These are phyloP conservation scores for Trichoderma cornu-damae DNA, from an alignment of 2,329 filamentous ascomycete genomes.

Conservation along the genomic window DNA sequence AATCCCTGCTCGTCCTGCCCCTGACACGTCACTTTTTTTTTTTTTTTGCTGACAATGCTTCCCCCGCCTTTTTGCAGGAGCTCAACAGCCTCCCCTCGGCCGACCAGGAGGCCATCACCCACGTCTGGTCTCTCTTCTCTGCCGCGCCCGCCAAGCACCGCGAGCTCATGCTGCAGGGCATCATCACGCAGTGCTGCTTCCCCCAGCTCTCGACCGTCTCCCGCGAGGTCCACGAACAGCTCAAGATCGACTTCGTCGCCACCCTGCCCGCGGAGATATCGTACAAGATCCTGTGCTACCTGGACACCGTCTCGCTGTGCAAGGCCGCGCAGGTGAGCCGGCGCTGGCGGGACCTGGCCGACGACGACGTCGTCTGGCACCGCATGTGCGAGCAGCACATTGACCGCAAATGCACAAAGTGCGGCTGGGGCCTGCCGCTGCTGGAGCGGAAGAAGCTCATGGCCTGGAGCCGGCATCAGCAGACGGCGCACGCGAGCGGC, in stretches of 20 bases:
- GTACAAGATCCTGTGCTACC: constrained; percentile 86
- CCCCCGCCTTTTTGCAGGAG: constrained; percentile 48
- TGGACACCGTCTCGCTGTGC: constrained; percentile 91
- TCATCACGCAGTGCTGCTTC: constrained; percentile 95
- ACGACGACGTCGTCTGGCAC: constrained; percentile 95
- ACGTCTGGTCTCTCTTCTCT: constrained; percentile 97
- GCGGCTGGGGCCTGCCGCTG: constrained; percentile 88
- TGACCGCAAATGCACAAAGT: constrained; percentile 87
- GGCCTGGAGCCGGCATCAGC: constrained; percentile 81
- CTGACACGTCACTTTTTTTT: neutral
- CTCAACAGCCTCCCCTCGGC: constrained; percentile 73
- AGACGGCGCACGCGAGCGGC: constrained; percentile 49
- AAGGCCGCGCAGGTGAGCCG: constrained; percentile 92
- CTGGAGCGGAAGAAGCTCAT: constrained; percentile 83
- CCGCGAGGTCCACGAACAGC: constrained; percentile 83
- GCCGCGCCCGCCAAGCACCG: constrained; percentile 90
- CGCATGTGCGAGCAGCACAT: constrained; percentile 98
- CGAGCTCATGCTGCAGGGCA: constrained; percentile 92
- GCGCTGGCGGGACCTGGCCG: constrained; percentile 82
- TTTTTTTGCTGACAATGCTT: constrained; percentile 12
- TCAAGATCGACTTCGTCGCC: constrained; percentile 93
- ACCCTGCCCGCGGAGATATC: constrained; percentile 86
- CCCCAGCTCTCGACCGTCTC: constrained; percentile 93
- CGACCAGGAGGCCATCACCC: constrained; percentile 92
- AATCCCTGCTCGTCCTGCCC: neutral